Conservation (phyloP, 106 monocot genomes). For the Platanthera zijinensis region DNA sequence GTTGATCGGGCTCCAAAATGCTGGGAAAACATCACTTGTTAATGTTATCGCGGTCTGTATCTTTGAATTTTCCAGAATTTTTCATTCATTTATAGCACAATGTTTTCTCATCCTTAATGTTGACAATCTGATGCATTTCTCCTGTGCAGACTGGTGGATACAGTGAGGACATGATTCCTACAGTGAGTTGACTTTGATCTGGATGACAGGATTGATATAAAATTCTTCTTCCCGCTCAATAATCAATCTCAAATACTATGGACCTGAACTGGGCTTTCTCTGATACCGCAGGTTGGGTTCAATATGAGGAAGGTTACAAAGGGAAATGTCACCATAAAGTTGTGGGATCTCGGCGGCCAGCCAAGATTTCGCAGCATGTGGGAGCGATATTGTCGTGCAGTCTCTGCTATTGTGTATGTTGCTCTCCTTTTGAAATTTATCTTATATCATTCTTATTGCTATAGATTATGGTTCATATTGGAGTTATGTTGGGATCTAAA, state of each 20-base stretch:
- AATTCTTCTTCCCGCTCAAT: neutral
- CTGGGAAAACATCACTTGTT: constrained; percentile 96
- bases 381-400: constrained; percentile 95
- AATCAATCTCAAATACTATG: neutral
- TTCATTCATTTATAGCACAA: neutral
- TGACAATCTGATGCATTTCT: constrained; percentile 1
- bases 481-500: neutral
- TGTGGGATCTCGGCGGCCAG: constrained; percentile 99
- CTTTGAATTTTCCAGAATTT: constrained; percentile 1
- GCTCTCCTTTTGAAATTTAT: constrained; percentile 1
- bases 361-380: constrained; percentile 98
- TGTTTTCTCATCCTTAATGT: neutral
- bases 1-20: constrained; percentile 93
- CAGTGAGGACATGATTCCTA: constrained; percentile 99
- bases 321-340: constrained; percentile 94
- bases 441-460: neutral
- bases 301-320: constrained; percentile 97
- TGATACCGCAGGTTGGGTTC: constrained; percentile 64
- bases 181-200: constrained; percentile 46
- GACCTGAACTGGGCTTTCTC: neutral
- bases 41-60: constrained; percentile 87
- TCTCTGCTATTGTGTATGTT: constrained; percentile 96
- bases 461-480: neutral
- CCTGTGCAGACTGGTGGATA: constrained; percentile 85
- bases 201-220: neutral